phyloP scores from a whole-genome alignment of 805 yeast species.

The Wickerhamomyces ciferrii region DNA sequence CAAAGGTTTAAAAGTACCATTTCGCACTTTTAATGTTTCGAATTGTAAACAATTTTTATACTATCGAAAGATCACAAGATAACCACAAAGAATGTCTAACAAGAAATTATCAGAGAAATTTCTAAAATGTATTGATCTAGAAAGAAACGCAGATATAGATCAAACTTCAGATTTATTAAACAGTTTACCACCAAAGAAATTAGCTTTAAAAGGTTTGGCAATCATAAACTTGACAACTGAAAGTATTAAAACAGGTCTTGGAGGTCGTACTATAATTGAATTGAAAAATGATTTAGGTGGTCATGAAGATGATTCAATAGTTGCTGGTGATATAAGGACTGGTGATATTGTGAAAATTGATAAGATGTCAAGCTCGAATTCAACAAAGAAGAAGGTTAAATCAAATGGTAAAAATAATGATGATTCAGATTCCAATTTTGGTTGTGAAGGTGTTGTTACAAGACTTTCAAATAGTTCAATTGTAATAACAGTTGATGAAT shows the following conservation, averaged over 20 bases:
- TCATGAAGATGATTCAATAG: conserved; percentile 27
- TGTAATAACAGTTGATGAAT: conserved; percentile 57
- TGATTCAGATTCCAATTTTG: conserved; percentile 14
- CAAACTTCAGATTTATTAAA: conserved; percentile 34
- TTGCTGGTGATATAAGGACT: conserved; percentile 50
- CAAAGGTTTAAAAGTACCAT: too few species aligned
- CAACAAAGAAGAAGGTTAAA: conserved; percentile 18
- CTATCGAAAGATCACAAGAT: neutral
- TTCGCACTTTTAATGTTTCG: too few species aligned
- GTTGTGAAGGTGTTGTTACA: conserved; percentile 62
- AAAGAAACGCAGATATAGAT: conserved; percentile 16
- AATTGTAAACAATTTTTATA: neutral
- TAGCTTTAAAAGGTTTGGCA: conserved; percentile 75
- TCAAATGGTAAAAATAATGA: conserved; percentile 4
- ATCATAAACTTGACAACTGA: conserved; percentile 56
- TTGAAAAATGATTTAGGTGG: conserved; percentile 48
- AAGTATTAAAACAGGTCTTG: conserved; percentile 71
- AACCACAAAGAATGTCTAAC: neutral
- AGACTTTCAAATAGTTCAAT: conserved; percentile 43
- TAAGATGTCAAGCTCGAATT: conserved; percentile 23
- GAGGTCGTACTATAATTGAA: conserved; percentile 69
- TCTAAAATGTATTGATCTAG: conserved; percentile 12
- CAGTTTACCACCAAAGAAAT: conserved; percentile 51
- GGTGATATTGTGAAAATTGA: conserved; percentile 77
- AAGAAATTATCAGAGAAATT: conserved; percentile 12